Base-by-base conservation (phyloP, 768 basidiomycete species). In the Sporobolomyces pararoseus region DNA sequence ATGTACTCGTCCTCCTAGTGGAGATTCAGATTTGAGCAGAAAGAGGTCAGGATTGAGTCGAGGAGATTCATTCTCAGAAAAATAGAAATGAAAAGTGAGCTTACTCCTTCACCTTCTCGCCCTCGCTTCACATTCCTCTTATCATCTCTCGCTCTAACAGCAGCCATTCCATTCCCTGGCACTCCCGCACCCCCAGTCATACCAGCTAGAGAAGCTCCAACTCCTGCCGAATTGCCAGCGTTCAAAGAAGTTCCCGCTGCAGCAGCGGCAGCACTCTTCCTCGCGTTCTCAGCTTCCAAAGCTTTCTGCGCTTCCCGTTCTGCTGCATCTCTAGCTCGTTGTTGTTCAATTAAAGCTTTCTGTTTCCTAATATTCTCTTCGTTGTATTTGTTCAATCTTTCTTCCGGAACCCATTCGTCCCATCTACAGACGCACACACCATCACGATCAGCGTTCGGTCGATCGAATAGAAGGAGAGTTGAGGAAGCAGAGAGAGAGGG, bases 371-470 rank as follows among this genome's bases (percentile, higher is more conserved):
- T 82, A 76, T 91, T 92, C 50, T 84, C 82, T 69, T 95, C 91
- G 77, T 88, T 90, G 77, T 84, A 83, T 79, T 97, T 96, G 71
- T 96, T 84, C 37, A 97, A 82, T 7, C 96, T 87, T 29, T 78
- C 78, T 29, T 85, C 84, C 3, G 90, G 89, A 0, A 97, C 95
- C 91, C 91, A 97, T 82, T 98, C 94, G 81, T 96, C 93, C 92
- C 93, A 97, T 70, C 92, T 95, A 75, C 47, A 17, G 2, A 19
- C 14, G 55, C 34, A 25, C 46, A 47, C 46, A 6, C 46, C 10
- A 9, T 42, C n/a, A n/a, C n/a, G n/a, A 47, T 47, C 46, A 47
- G 46, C 46, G 10, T 17, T n/a, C n/a, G n/a, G n/a, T n/a, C n/a
- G n/a, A n/a, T 42, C 39, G 10, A 10, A 47, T 6, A 47, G 46